Percentiles rank a stretch among this genome's conserved stretches.
Evolutionary conservation across 805 yeast species (phyloP).

Genomic region (Lachancea meyersii): DNA sequence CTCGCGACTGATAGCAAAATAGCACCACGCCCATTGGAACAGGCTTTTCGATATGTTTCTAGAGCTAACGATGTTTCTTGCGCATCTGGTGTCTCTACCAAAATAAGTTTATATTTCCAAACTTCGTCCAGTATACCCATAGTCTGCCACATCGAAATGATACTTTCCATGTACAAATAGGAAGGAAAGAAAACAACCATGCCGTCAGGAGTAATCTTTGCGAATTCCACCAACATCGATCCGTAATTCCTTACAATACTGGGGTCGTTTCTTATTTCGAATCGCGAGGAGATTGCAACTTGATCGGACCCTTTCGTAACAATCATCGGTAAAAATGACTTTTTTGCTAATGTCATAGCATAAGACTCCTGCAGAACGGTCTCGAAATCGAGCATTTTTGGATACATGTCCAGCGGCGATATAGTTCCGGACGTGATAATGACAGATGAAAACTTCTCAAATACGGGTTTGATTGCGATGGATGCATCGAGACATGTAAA

Average conservation of each 20-base stretch:
- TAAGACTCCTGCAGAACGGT: constrained; percentile 93
- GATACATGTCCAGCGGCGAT: constrained; percentile 98
- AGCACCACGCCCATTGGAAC: constrained; percentile 97
- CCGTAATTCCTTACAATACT: constrained; percentile 97
- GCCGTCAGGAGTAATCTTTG: constrained; percentile 97
- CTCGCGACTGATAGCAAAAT: constrained; percentile 94
- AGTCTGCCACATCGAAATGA: constrained; percentile 96
- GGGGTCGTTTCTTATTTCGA: constrained; percentile 96
- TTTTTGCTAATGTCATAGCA: constrained; percentile 87
- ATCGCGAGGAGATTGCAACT: constrained; percentile 91
- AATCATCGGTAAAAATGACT: constrained; percentile 90
- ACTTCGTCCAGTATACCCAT: constrained; percentile 98
- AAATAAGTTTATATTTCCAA: constrained; percentile 91
- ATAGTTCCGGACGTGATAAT: constrained; percentile 97
- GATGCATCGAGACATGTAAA: constrained; percentile 96
- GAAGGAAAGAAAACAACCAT: constrained; percentile 97
- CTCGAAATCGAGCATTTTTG: constrained; percentile 89
- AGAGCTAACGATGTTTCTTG: constrained; percentile 95
- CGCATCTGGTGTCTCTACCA: constrained; percentile 98
- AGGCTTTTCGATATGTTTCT: constrained; percentile 93
- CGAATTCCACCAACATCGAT: constrained; percentile 79
- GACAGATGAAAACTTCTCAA: constrained; percentile 86
- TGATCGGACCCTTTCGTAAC: constrained; percentile 98
- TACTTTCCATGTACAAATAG: constrained; percentile 95
- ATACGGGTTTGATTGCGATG: constrained; percentile 94